phyloP scores from a whole-genome alignment of 768 basidiomycete species.

The Dioszegia aurantiaca region DNA sequence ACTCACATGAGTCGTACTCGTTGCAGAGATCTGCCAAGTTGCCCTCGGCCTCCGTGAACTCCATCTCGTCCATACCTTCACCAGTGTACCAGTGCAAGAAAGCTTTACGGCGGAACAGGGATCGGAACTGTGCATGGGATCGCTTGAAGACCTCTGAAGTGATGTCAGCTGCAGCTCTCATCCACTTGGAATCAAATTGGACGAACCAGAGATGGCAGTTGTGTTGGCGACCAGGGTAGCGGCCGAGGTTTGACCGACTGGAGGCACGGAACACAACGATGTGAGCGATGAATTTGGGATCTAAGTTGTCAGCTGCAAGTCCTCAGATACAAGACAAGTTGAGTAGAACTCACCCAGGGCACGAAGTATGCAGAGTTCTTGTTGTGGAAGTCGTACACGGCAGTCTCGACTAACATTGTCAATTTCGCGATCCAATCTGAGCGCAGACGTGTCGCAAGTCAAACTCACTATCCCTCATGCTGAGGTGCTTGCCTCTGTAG shows the following conservation, averaged over 20 bases:
- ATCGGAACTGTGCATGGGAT: conserved; percentile 42
- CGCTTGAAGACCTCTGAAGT: conserved; percentile 44
- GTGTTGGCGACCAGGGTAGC: conserved; percentile 49
- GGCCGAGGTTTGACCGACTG: conserved; percentile 37
- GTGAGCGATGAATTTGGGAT: conserved; percentile 45
- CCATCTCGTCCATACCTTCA: conserved; percentile 45
- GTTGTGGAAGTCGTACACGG: conserved; percentile 39
- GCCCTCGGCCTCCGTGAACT: conserved; percentile 47
- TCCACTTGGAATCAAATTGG: not conserved
- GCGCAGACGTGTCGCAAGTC: not conserved
- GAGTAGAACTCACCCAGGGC: conserved; percentile 31
- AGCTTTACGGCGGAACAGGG: conserved; percentile 42
- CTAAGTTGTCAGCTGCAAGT: conserved; percentile 15
- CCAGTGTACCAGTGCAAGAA: conserved; percentile 45
- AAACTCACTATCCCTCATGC: conserved; percentile 40
- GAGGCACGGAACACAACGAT: conserved; percentile 42
- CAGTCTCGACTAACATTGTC: conserved; percentile 31
- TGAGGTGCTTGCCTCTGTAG: conserved; percentile 42
- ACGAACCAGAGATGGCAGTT: conserved; percentile 33
- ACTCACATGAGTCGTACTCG: conserved; percentile 45
- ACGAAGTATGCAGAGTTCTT: conserved; percentile 46
- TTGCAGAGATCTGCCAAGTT: conserved; percentile 44
- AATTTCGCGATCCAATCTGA: conserved; percentile 2
- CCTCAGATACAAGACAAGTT: not conserved
- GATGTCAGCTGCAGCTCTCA: conserved; percentile 2